These are phyloP conservation scores for Fusarium tuaranense DNA, from an alignment of 2,329 filamentous ascomycete species.

Conservation along the genomic window DNA sequence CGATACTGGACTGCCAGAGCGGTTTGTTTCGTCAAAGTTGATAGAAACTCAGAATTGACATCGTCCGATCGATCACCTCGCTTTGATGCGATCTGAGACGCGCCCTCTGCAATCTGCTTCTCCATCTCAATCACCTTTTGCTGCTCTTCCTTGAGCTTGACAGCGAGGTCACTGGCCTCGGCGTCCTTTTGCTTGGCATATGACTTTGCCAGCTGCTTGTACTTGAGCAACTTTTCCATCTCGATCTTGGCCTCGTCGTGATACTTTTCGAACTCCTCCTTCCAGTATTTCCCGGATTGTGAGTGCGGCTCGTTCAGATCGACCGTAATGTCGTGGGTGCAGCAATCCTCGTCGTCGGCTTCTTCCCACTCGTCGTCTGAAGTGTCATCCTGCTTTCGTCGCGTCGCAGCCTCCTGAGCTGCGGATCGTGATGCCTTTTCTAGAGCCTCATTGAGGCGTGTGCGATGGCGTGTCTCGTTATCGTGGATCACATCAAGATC, in stretches of 20 bases:
- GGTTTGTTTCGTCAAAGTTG: conserved; percentile 69
- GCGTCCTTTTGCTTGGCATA: conserved; percentile 83
- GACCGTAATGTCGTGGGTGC: conserved; percentile 72
- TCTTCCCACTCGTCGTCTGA: conserved; percentile 66
- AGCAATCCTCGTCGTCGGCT: conserved; percentile 55
- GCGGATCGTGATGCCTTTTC: conserved; percentile 49
- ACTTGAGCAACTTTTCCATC: conserved; percentile 81
- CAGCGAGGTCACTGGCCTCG: conserved; percentile 74
- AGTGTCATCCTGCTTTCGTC: conserved; percentile 31
- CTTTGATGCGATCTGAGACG: conserved; percentile 63
- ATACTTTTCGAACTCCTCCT: conserved; percentile 80
- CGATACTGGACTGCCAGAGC: conserved; percentile 69
- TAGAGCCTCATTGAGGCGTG: conserved; percentile 58
- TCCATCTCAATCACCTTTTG: conserved; percentile 74
- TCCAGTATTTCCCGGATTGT: conserved; percentile 83
- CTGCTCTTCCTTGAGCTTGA: conserved; percentile 76
- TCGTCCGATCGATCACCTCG: conserved; percentile 51
- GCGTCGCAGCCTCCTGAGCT: conserved; percentile 9
- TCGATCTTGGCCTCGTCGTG: conserved; percentile 78
- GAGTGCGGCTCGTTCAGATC: conserved; percentile 81
- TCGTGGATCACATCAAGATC: conserved; percentile 51
- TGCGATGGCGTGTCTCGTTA: conserved; percentile 49
- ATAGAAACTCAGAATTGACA: conserved; percentile 61
- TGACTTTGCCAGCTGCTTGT: conserved; percentile 83
- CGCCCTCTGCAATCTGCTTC: conserved; percentile 69